Evolutionary conservation across 495 filamentous ascomycete species (phyloP), one percentile per base, ranked within the genome.

Genomic region (Penicillium atrosanguineum): DNA sequence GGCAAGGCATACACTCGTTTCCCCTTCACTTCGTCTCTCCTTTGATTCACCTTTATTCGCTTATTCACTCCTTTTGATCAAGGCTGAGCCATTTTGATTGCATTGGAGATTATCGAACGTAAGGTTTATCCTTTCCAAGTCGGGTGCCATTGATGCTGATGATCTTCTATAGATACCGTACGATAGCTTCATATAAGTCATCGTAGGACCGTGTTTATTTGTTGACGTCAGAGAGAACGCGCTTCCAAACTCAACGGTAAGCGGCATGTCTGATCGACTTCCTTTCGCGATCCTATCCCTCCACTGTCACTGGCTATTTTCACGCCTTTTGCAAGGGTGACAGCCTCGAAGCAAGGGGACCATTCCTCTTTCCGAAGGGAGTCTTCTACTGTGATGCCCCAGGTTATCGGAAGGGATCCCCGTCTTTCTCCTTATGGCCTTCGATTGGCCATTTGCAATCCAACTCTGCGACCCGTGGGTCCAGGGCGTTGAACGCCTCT

Each of bases 171-270:
- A 58, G 44, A 48, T 52, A 41, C 29, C 21, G 38, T 34, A 41
- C 29, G 29, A 44, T 36, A 41, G 31, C 31, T 34, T 34, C 31
- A 34, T 14, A 11, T 1, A 34, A 34, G 31, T 34, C 31, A 34
- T 34, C 8, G 9, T 38, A 18, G 31, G 50, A 57, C 51, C 51
- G 18, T 46, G 37, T 56, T 60, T 63, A 40, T 62, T 62, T 64
- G 39, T 55, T 59, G 53, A 64, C 57, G 55, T 59, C 46, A 55
- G 15, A 38, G 50, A 63, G 45, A 64, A 57, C 63, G 55, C 61
- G 44, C 34, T 52, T 38, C n/a, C 36, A 37, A 15, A 57, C 41
- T n/a, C 48, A 56, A 40, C 41, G 46, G 63, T 63, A 64, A 59
- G 63, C 48, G 40, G 40, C 57, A 64, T 66, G 43, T 55, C 47